A percentile compares a stretch with the other conserved stretches of the same genome.
Evolutionary conservation across 139 green algal genomes (phyloP).

Genomic region (Chlamydomonas incerta): DNA sequence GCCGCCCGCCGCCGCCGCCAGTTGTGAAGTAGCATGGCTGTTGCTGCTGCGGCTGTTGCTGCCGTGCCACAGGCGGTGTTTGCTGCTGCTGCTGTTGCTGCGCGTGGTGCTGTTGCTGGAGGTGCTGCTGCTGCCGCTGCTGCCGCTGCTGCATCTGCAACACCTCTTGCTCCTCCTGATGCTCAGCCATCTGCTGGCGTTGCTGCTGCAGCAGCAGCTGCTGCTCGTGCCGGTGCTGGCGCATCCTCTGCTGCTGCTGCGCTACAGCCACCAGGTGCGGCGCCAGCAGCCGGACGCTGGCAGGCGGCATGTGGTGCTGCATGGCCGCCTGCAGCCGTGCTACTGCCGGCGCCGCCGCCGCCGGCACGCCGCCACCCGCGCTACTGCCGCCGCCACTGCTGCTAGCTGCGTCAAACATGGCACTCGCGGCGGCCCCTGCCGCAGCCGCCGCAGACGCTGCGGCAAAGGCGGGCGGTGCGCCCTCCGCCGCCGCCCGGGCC

Average conservation of each 20-base stretch:
- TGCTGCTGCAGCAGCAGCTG: neutral
- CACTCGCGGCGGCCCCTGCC: neutral
- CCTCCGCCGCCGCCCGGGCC: no score
- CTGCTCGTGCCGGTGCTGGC: neutral
- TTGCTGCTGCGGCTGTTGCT: no score
- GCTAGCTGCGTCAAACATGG: neutral
- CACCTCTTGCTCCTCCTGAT: no score
- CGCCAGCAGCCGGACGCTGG: slow-evolving; percentile 5
- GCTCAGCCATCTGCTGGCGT: neutral
- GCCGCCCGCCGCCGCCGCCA: no score
- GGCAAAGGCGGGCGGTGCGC: no score
- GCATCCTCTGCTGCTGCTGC: neutral
- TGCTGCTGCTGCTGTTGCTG: neutral
- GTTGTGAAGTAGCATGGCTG: no score
- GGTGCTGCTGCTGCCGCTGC: no score
- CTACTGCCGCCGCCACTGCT: neutral
- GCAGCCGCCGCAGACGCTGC: no score
- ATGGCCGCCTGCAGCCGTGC: neutral
- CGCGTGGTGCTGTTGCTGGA: neutral
- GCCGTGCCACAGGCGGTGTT: no score
- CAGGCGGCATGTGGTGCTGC: neutral
- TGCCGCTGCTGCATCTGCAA: no score
- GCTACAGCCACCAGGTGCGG: neutral
- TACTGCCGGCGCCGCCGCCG: no score
- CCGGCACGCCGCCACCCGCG: neutral